phyloP scores from a whole-genome alignment of 2,329 filamentous ascomycete genomes.

The Bipolaris sorokiniana region DNA sequence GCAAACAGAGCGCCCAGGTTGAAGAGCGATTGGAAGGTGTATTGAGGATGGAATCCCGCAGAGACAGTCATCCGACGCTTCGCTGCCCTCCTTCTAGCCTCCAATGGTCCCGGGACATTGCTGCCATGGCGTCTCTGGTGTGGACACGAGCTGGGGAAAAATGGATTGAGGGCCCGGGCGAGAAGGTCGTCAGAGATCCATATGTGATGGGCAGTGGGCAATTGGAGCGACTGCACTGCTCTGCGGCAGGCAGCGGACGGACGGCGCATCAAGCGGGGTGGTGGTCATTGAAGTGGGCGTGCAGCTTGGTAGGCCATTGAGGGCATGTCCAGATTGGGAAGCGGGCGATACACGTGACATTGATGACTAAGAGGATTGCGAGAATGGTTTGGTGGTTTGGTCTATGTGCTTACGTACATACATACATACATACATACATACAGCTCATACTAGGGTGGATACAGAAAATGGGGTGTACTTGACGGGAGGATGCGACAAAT shows the following conservation, averaged over 20 bases:
- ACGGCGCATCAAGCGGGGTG: constrained; percentile 55
- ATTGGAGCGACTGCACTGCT: constrained; percentile 54
- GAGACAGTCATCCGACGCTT: constrained; percentile 61
- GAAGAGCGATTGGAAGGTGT: constrained; percentile 31
- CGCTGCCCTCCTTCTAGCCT: constrained; percentile 62
- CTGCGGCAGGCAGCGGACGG: constrained; percentile 58
- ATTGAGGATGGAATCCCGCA: constrained; percentile 48
- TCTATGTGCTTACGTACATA: not conserved
- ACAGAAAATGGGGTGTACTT: not conserved
- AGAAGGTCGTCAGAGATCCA: constrained; percentile 68
- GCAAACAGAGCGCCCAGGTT: constrained; percentile 39
- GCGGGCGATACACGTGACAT: constrained; percentile 15
- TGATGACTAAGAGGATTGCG: constrained; percentile 8
- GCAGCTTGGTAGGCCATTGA: constrained; percentile 12
- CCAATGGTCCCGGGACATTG: constrained; percentile 67
- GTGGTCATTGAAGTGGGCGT: constrained; percentile 27
- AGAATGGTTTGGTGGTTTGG: not conserved
- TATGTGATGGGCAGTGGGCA: constrained; percentile 53
- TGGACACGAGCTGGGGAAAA: constrained; percentile 54
- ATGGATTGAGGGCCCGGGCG: constrained; percentile 57
- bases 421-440: no score
- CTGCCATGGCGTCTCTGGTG: constrained; percentile 63
- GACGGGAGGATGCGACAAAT: constrained; percentile 10
- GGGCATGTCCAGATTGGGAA: constrained; percentile 17
- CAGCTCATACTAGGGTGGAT: not conserved